phyloP scores from a whole-genome alignment of 1,284 basidiomycete species.

The Prillingera fragicola region DNA sequence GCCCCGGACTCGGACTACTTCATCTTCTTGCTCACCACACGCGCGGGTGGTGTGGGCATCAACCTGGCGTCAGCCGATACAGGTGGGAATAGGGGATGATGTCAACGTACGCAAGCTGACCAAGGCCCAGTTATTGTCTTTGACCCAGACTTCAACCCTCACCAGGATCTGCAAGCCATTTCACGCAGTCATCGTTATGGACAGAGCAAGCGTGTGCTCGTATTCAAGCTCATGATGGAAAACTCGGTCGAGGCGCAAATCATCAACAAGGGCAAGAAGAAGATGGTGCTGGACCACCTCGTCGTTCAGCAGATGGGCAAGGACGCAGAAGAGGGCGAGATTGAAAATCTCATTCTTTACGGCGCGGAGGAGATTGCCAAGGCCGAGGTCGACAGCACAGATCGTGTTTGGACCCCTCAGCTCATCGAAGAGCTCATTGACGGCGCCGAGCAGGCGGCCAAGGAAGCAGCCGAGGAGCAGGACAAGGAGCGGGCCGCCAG shows the following conservation, averaged over 20 bases:
- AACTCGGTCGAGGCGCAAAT: constrained; percentile 85
- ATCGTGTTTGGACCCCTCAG: constrained; percentile 69
- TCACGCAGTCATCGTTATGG: constrained; percentile 67
- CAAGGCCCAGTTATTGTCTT: constrained; percentile 67
- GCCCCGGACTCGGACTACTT: constrained; percentile 77
- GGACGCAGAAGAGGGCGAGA: constrained; percentile 64
- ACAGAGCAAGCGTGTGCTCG: constrained; percentile 57
- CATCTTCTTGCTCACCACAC: constrained; percentile 85
- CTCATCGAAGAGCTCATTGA: constrained; percentile 77
- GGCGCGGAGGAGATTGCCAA: constrained; percentile 76
- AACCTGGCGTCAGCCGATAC: constrained; percentile 59
- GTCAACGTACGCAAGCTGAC: constrained; percentile 7
- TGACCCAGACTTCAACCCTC: constrained; percentile 92
- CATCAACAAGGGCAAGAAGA: constrained; percentile 81
- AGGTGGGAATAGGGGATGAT: constrained; percentile 33
- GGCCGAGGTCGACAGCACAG: constrained; percentile 52
- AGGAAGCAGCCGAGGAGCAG: constrained; percentile 49
- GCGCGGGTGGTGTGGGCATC: constrained; percentile 94
- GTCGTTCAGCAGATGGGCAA: constrained; percentile 87
- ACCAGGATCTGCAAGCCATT: constrained; percentile 70
- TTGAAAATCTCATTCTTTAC: constrained; percentile 74
- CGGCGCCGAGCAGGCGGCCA: constrained; percentile 69
- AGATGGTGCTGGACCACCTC: constrained; percentile 81
- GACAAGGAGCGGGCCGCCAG: constrained; percentile 38
- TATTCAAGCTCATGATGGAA: constrained; percentile 88